Conservation (phyloP, 345 rosid genomes). For the Firmiana major region DNA sequence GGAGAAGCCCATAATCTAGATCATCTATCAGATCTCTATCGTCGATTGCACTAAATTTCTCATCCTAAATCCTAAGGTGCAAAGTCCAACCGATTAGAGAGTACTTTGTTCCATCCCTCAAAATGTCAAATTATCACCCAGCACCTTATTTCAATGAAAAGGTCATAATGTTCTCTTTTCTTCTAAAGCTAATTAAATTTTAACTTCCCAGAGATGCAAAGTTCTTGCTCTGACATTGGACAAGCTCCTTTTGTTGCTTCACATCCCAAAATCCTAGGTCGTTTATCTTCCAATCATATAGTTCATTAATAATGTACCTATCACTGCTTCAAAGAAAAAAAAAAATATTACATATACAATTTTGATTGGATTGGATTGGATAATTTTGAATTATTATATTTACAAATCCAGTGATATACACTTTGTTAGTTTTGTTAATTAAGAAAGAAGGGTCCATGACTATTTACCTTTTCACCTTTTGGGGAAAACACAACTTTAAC, state of each 20-base stretch:
- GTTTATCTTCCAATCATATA: background rate
- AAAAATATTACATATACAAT: background rate
- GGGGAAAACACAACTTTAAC: constrained; percentile 45
- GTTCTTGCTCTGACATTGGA: background rate
- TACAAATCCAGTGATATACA: background rate
- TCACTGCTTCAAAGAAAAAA: background rate
- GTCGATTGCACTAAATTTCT: background rate
- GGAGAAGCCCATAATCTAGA: background rate
- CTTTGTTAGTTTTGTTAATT: background rate
- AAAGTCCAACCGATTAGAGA: background rate
- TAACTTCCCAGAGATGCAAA: background rate
- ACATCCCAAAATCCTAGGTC: background rate
- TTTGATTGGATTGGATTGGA: background rate
- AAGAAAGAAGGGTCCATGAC: background rate
- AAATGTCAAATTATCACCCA: background rate
- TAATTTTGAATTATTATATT: background rate
- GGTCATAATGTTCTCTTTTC: background rate
- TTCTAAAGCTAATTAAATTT: background rate
- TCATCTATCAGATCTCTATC: background rate
- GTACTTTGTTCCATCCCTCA: background rate
- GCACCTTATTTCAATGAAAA: background rate
- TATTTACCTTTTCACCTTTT: constrained; percentile 45
- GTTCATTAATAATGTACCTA: background rate
- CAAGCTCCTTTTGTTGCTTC: background rate
- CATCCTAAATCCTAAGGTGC: background rate